Evolutionary conservation across 441 rosid species (phyloP), one percentile per base, ranked within the genome.

Genomic region (Euphorbia neoarborescens): DNA sequence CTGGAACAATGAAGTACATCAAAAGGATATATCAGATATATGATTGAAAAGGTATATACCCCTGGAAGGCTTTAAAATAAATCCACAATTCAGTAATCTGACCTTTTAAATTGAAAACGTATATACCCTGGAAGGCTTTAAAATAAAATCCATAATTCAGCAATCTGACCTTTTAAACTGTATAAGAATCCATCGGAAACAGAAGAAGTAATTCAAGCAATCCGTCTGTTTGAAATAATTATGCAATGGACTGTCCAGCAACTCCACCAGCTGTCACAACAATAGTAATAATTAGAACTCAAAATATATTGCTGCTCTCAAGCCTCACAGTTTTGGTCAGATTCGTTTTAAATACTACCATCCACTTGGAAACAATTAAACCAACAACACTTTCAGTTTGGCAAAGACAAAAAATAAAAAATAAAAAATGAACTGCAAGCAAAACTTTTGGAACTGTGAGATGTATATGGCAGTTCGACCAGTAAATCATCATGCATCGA

Each of bases 201-300:
- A 95, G 81, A 95, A 92, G 95, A 95, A 95, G 80, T 88, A 95
- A 83, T 92, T 95, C 89, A 95, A 85, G 83, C 99, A 95, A 63
- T 95, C 98, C 62, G 88, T 90, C 87, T 90, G 90, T 88, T 81
- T 82, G 74, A 92, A 90, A 81, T 95, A 90, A 81, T 86, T 84
- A 69, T 92, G 96, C 85, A 95, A 79, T 9, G 98, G 99, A 75
- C 71, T 68, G 68, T 95, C 99, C 64, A 95, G 84, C 79, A 90
- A 86, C 83, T 95, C 98, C 84, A 92, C 98, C 79, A 92, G 82
- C 99, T 95, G 92, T 73, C 65, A 75, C 69, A 71, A 75, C 50
- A 44, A 78, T 60, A 68, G 59, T 17, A 13, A 73, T 30, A 64
- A 67, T 73, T 38, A 73, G 65, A 70, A 54, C n/a, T 70, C 70